Percentiles rank a stretch among this genome's conserved stretches.
Conservation (phyloP, 352 stramenopile genomes). For the Paralagenidium karlingii region DNA sequence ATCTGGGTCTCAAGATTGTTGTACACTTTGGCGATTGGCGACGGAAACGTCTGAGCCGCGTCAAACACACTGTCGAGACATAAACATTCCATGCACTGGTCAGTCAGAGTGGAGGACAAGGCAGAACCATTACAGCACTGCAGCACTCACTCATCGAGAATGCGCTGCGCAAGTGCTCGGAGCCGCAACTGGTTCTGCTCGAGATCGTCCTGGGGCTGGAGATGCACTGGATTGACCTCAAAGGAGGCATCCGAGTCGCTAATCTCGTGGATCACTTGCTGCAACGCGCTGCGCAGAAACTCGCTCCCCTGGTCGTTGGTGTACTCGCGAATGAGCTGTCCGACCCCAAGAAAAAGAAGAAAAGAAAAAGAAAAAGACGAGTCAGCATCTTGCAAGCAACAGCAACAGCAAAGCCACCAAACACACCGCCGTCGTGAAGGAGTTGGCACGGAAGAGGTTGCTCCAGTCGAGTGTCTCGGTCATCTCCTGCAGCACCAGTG, state of each 20-base stretch:
- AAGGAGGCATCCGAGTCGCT: slow-evolving; percentile 24
- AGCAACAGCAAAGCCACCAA: not conserved
- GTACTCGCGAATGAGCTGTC: slow-evolving; percentile 58
- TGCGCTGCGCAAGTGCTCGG: slow-evolving; percentile 29
- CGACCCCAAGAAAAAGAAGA: too few relatives aligned
- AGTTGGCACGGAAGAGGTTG: slow-evolving; percentile 74
- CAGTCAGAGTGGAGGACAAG: not conserved
- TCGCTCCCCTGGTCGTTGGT: slow-evolving; percentile 54
- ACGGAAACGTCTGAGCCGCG: slow-evolving; percentile 39
- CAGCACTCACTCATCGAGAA: slow-evolving; percentile 2
- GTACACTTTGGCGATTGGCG: slow-evolving; percentile 71
- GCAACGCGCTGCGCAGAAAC: slow-evolving; percentile 28
- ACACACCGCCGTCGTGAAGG: slow-evolving; percentile 45
- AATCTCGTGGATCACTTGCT: slow-evolving; percentile 31
- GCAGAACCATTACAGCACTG: not conserved
- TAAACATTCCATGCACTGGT: not conserved
- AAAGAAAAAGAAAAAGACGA: not conserved
- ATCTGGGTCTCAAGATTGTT: slow-evolving; percentile 58
- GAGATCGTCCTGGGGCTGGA: slow-evolving; percentile 25
- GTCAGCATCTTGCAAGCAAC: not conserved
- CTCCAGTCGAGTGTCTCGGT: slow-evolving; percentile 69
- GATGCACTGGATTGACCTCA: slow-evolving; percentile 48
- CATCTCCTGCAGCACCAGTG: slow-evolving; percentile 73
- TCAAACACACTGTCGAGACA: slow-evolving; percentile 35
- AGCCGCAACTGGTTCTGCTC: slow-evolving; percentile 38